Percentiles rank a stretch among this genome's conserved stretches.
Evolutionary conservation across 1,284 basidiomycete species (phyloP).

Genomic region (Marasmius tenuissimus): DNA sequence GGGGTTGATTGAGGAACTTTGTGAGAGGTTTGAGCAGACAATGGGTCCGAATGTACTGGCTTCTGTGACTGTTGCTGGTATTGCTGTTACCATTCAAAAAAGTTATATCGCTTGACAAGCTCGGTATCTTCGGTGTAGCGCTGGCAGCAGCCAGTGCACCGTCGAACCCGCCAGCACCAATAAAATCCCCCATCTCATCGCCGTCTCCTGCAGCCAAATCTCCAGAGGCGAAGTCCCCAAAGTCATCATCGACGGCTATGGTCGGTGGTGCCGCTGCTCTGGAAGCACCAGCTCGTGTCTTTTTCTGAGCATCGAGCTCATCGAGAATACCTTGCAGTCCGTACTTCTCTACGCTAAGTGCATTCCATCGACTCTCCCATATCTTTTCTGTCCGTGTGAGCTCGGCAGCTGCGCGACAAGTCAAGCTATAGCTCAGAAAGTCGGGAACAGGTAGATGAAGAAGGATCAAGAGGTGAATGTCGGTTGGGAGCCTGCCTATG

Average conservation of each 20-base stretch:
- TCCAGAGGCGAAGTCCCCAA: constrained; percentile 80
- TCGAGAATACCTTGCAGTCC: constrained; percentile 55
- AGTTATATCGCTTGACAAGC: neutral
- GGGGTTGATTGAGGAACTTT: constrained; percentile 52
- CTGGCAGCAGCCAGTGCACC: constrained; percentile 18
- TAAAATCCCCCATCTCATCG: constrained; percentile 60
- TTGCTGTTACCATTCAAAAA: constrained; percentile 17
- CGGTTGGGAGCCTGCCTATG: constrained; percentile 78
- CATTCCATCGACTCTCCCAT: constrained; percentile 74
- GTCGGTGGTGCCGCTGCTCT: constrained; percentile 51
- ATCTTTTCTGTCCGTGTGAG: constrained; percentile 71
- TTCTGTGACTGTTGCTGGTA: constrained; percentile 28
- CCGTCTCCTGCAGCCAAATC: constrained; percentile 33
- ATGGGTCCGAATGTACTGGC: constrained; percentile 68
- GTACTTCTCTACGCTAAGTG: constrained; percentile 52
- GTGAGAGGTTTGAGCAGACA: constrained; percentile 60
- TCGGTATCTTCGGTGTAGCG: constrained; percentile 11
- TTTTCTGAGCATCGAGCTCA: constrained; percentile 50
- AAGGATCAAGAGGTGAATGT: constrained; percentile 75
- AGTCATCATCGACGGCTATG: constrained; percentile 77
- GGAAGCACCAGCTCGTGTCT: constrained; percentile 34
- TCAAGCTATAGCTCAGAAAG: constrained; percentile 71
- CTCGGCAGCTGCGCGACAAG: constrained; percentile 61
- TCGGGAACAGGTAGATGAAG: constrained; percentile 76
- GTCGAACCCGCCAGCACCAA: constrained; percentile 36